phyloP scores from a whole-genome alignment of 495 filamentous ascomycete genomes.

The Penicillium lagena region DNA sequence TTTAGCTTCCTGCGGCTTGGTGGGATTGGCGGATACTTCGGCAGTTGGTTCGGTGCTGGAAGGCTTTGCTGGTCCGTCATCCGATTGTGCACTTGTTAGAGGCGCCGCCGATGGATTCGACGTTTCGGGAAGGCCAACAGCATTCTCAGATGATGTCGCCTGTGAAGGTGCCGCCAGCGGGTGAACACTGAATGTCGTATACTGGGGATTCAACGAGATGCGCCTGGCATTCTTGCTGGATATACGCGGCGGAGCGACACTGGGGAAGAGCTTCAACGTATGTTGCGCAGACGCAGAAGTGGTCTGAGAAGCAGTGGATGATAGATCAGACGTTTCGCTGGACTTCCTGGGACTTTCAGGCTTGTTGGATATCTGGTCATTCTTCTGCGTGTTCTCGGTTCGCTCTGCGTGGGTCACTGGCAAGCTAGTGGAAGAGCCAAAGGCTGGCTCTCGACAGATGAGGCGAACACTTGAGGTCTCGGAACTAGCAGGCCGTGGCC shows the following conservation, averaged over 20 bases:
- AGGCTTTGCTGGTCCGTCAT: no score
- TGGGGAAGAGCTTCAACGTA: constrained; percentile 33
- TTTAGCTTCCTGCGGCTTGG: constrained; percentile 1
- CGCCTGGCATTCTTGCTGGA: constrained; percentile 25
- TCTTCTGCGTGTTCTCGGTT: no score
- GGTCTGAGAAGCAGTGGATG: constrained; percentile 5
- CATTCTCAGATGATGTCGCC: neutral
- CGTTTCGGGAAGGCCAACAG: neutral
- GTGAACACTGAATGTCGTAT: constrained; percentile 1
- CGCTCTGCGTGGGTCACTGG: no score
- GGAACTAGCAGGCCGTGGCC: constrained; percentile 6
- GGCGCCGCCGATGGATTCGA: neutral
- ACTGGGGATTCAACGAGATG: constrained; percentile 16
- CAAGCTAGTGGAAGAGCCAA: no score
- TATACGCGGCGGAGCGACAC: constrained; percentile 26
- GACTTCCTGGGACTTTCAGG: no score
- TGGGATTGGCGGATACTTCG: neutral
- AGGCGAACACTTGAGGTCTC: constrained; percentile 1
- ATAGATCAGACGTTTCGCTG: neutral
- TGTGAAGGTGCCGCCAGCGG: neutral
- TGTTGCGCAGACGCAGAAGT: constrained; percentile 10
- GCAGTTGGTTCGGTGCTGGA: no score
- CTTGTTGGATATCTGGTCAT: no score
- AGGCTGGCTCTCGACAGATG: neutral
- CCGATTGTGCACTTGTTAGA: no score